Base-by-base conservation (phyloP, 2,329 filamentous ascomycete genomes). In the Penicillium psychrosexuale region DNA sequence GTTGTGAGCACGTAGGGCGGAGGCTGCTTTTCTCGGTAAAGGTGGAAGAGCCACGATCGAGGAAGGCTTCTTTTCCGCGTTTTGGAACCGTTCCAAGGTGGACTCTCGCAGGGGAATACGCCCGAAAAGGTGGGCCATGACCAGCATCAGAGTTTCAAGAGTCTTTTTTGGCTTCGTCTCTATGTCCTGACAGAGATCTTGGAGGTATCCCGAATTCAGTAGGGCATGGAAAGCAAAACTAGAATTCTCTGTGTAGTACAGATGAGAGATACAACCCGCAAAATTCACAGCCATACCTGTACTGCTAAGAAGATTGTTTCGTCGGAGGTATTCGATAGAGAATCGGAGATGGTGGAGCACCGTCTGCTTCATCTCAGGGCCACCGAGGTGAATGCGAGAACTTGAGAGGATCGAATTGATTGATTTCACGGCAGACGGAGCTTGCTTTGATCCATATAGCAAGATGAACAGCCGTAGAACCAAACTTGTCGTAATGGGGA, bases 331-430 rank as follows among this genome's bases (percentile, higher is more conserved):
- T 60, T 93, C 89, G 42, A 93, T 88, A 0, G 88, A 91, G 69
- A 93, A 93, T 3, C 89, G 82, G 7, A 93, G 71, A 65, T 92
- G 88, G 67, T 93, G 89, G 48, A 88, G 80, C 1, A 91, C 84
- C 1, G 88, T 83, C 68, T 86, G 82, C 64, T 85, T 85, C 47
- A 84, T 84, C 39, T 84, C 83, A 2, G 84, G 78, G 0, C 88
- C 87, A 42, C 88, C 88, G 2, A 92, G 78, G 59, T 87, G 90
- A 7, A 92, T 72, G 30, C 86, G 80, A 3, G 84, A 84, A 62
- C 90, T 86, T 0, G 87, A 87, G 0, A 92, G 75, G 2, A 93
- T 72, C 0, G 87, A 83, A 49, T 86, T 82, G 53, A 91, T 79
- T 0, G 84, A 82, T 13, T 80, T 78, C 2, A 80, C 77, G 0